A percentile compares a stretch with the other conserved stretches of the same genome.
Conservation (phyloP, 345 rosid species). For the Gossypium turneri region DNA sequence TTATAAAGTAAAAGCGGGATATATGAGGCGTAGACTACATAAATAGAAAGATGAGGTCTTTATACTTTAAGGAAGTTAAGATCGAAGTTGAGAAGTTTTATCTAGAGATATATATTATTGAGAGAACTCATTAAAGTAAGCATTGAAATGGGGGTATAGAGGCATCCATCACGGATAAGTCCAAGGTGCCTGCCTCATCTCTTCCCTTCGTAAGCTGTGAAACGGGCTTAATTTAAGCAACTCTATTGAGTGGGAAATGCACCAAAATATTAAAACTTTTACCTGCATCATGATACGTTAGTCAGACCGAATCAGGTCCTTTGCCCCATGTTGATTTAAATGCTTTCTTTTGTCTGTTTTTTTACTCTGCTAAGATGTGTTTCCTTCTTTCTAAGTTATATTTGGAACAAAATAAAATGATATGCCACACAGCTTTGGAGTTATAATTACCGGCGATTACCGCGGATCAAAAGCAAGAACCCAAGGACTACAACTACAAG, state of each 20-base stretch:
- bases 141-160: not conserved
- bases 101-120: not conserved
- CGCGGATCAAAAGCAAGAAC: too few species aligned
- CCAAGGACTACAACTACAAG: too few species aligned
- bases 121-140: not conserved
- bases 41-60: not conserved
- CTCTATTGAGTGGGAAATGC: not conserved
- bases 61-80: not conserved
- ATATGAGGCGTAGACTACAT: not conserved
- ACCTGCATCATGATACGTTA: not conserved
- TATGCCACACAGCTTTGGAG: too few species aligned
- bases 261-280: not conserved
- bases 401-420: too few species aligned
- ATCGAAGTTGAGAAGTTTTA: not conserved
- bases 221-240: not conserved
- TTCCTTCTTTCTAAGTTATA: too few species aligned
- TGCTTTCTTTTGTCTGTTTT: not conserved
- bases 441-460: too few species aligned
- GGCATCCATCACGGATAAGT: not conserved
- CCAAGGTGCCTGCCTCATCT: not conserved
- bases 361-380: too few species aligned
- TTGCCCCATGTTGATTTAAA: not conserved
- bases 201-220: not conserved
- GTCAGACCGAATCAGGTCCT: not conserved
- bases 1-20: not conserved